A percentile compares a stretch with the other conserved stretches of the same genome.
These are phyloP conservation scores for Clonostachys solani DNA, from an alignment of 2,329 filamentous ascomycete genomes.

Conservation along the genomic window DNA sequence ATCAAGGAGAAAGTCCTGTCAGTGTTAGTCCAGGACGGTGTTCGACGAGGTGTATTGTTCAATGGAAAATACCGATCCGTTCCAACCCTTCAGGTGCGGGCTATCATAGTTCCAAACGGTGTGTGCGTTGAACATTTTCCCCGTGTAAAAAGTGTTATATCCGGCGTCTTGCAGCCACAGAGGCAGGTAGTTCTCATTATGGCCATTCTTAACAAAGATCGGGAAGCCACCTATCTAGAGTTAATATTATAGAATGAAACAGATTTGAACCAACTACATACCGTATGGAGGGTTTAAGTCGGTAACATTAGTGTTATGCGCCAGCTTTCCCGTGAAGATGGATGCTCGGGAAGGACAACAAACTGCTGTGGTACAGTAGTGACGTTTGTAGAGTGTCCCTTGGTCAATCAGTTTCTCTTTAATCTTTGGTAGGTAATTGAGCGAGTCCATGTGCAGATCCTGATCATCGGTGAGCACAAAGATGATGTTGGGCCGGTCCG, in stretches of 20 bases:
- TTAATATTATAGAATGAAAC: neutral
- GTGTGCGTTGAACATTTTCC: conserved; percentile 50
- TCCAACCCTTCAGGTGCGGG: conserved; percentile 52
- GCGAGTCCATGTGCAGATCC: conserved; percentile 49
- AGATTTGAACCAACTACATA: neutral
- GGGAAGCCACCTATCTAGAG: conserved; percentile 29
- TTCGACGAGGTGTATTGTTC: neutral
- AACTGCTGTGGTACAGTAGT: conserved; percentile 43
- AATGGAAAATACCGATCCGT: conserved; percentile 28
- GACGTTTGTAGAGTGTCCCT: conserved; percentile 48
- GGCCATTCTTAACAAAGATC: conserved; percentile 42
- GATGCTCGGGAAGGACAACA: conserved; percentile 5
- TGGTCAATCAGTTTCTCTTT: conserved; percentile 44
- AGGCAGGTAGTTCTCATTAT: conserved; percentile 43
- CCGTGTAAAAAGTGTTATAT: conserved; percentile 48
- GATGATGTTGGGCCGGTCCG: conserved; percentile 41
- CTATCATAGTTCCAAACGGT: conserved; percentile 41
- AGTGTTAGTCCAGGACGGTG: neutral
- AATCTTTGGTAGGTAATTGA: conserved; percentile 48
- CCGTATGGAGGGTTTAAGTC: conserved; percentile 3
- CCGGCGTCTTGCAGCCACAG: conserved; percentile 45
- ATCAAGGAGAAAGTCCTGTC: conserved; percentile 49
- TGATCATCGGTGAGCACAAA: conserved; percentile 62
- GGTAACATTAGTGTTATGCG: conserved; percentile 8
- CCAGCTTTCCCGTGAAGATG: conserved; percentile 5